A percentile compares a stretch with the other conserved stretches of the same genome.
phyloP scores from a whole-genome alignment of 192 early-diverging fungal genomes.

The Powellomyces hirtus region DNA sequence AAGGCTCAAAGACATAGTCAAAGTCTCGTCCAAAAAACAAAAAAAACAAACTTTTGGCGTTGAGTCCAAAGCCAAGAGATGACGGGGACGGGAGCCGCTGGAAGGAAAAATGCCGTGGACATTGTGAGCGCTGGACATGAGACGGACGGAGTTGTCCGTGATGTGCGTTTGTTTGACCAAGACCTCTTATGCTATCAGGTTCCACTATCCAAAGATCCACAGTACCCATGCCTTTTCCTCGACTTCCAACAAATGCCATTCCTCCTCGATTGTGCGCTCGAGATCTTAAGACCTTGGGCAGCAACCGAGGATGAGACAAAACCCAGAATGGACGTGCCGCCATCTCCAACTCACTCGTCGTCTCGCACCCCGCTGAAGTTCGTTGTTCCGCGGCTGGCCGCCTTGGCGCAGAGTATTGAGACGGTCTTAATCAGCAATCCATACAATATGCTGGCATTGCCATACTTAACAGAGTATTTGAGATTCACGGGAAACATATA shows the following conservation, averaged over 20 bases:
- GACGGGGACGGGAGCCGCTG: too few relatives aligned
- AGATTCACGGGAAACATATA: constrained; percentile 73
- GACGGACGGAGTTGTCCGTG: too few relatives aligned
- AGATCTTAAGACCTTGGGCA: background rate
- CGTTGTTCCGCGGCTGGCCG: constrained; percentile 4
- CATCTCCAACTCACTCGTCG: background rate
- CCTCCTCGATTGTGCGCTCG: constrained; percentile 24
- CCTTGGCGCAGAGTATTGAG: constrained; percentile 49
- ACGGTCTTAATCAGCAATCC: constrained; percentile 74
- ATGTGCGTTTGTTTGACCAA: too few relatives aligned
- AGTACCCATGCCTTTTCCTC: constrained; percentile 19
- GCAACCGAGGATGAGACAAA: background rate
- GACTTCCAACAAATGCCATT: constrained; percentile 13
- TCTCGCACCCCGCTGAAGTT: background rate
- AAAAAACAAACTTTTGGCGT: too few relatives aligned
- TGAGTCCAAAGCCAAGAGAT: too few relatives aligned
- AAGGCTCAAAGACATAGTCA: too few relatives aligned
- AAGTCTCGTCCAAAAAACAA: too few relatives aligned
- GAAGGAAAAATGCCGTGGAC: too few relatives aligned
- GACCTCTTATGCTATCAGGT: too few relatives aligned
- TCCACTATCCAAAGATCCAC: constrained; percentile 17
- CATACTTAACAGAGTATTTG: constrained; percentile 80
- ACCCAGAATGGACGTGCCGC: background rate
- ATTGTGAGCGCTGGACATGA: too few relatives aligned
- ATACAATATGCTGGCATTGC: constrained; percentile 72